phyloP scores from a whole-genome alignment of 2,329 filamentous ascomycete species.

The Talaromyces marneffei region DNA sequence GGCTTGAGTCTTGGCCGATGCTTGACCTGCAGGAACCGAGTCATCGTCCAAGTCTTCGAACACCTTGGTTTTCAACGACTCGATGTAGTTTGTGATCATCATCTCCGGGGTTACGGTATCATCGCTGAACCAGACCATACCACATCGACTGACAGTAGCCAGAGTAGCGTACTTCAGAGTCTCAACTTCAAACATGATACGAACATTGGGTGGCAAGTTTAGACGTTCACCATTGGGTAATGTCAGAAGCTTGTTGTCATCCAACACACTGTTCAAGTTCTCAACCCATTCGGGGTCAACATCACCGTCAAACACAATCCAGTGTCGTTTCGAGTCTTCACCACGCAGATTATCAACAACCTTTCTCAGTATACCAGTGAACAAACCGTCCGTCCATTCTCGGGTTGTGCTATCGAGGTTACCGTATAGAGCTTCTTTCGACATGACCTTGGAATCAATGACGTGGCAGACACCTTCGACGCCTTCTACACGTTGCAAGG shows the following conservation, averaged over 20 bases:
- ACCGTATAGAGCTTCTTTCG: constrained; percentile 94
- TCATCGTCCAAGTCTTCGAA: constrained; percentile 98
- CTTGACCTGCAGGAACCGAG: constrained; percentile 67
- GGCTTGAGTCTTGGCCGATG: constrained; percentile 69
- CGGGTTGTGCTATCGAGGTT: constrained; percentile 93
- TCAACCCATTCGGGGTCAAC: constrained; percentile 99
- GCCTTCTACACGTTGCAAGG: constrained; percentile 82
- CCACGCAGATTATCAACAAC: constrained; percentile 98
- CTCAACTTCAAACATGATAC: constrained; percentile 99
- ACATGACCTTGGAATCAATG: constrained; percentile 99
- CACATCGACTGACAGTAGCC: constrained; percentile 97
- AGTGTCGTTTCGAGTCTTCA: constrained; percentile 93
- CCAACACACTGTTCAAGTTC: constrained; percentile 97
- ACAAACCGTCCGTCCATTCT: constrained; percentile 98
- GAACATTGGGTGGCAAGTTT: constrained; percentile 86
- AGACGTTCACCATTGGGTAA: constrained; percentile 97
- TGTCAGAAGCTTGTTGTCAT: constrained; percentile 97
- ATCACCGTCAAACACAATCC: constrained; percentile 99
- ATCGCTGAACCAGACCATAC: constrained; percentile 99
- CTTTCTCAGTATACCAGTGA: constrained; percentile 95
- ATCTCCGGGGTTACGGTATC: constrained; percentile 90
- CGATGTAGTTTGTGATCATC: constrained; percentile 88
- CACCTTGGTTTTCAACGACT: constrained; percentile 70
- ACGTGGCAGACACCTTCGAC: constrained; percentile 94
- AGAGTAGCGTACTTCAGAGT: constrained; percentile 95